Evolutionary conservation across 495 filamentous ascomycete species (phyloP), one percentile per base, ranked within the genome.

Genomic region (Terfezia claveryi): DNA sequence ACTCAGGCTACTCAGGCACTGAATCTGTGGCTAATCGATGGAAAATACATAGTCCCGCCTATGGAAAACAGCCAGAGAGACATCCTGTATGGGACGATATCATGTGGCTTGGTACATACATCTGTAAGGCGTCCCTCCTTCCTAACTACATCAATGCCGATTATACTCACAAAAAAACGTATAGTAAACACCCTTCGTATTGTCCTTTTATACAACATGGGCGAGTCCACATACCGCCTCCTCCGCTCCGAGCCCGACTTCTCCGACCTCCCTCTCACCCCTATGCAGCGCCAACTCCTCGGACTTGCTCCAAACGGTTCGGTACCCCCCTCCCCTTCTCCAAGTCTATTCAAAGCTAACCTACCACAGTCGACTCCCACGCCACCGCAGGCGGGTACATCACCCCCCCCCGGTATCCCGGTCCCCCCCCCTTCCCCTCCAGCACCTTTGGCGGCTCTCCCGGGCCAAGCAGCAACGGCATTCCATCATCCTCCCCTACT

Each of bases 251-350:
- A 73, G 55, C 87, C 94, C 66, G 77, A 89, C 57, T 74, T 94
- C 56, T 72, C 79, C 59, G 89, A 98, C 66, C 92, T 98, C 51
- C 79, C 91, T 57, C 74, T 98, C 53, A 95, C 87, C 6, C 86
- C 91, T 23, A 80, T 80, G 11, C 91, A 98, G 67, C 83, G 91
- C 44, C 73, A 77, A 53, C 76, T 94, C 16, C 74, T 98, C 17
- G 87, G 88, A 10, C 78, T 98, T 10, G 76, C 82, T 53, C 83
- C 86, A 7, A 80, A 72, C 46, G 70, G 74, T 2, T 70, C 73
- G n/a, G 75, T 82, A 3, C 69, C 4, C 27, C 27, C 7, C 2
- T 4, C 27, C 7, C 27, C 7, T 32, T 7, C 27, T 7, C 27
- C 27, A 32, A 32, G 27, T 7, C 27, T 32, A 32, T 32, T 32